A percentile compares a stretch with the other conserved stretches of the same genome.
phyloP scores from a whole-genome alignment of 768 basidiomycete genomes.

The Mrakia blollopis region DNA sequence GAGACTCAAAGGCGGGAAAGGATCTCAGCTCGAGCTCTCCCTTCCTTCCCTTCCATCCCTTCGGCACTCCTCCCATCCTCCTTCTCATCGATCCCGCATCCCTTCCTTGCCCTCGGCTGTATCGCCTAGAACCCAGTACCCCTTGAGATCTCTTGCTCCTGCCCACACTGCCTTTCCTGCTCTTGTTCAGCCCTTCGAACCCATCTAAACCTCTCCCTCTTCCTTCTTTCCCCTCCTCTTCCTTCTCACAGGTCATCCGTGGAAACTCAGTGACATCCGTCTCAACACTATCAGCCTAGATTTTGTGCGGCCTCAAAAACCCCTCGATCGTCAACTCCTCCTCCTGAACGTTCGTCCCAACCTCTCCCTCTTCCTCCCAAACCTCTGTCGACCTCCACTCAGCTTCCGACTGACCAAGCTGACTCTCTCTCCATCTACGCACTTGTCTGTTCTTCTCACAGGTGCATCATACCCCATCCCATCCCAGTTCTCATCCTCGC shows the following conservation, averaged over 20 bases:
- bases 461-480: not conserved
- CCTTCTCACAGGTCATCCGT: conserved; percentile 69
- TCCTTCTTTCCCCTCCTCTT: conserved; percentile 22
- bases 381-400: no score
- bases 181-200: not conserved
- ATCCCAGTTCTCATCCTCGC: not conserved
- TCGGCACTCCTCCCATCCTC: not conserved
- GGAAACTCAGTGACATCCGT: conserved; percentile 87
- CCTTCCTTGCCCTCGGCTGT: no score
- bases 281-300: conserved; percentile 25
- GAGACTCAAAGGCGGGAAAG: not conserved
- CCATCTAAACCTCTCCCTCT: no score
- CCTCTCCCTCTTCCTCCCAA: not conserved
- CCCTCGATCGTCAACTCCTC: no score
- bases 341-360: not conserved
- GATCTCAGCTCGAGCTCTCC: no score
- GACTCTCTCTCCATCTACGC: no score
- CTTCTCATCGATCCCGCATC: not conserved
- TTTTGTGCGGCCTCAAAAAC: not conserved
- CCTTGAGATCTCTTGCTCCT: not conserved
- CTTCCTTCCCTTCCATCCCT: not conserved
- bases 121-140: no score
- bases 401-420: no score
- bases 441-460: no score
- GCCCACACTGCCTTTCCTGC: conserved; percentile 24